Base-by-base conservation (phyloP, 208 protist genomes). In the Wallacemonas sp. region DNA sequence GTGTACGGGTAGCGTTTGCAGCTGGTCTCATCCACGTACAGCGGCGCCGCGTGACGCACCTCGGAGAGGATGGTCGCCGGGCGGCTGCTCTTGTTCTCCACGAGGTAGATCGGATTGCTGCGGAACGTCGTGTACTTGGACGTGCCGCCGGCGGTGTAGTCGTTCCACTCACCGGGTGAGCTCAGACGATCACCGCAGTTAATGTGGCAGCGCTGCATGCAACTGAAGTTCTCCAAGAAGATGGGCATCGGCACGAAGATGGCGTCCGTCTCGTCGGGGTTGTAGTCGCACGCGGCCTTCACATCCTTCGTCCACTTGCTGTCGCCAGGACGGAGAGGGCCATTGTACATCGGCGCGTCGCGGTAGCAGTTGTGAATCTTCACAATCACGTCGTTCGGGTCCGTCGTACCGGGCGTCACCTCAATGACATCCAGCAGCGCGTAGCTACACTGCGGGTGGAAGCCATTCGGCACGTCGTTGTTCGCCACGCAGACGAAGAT, bases 61-160 rank as follows among this genome's bases (percentile, higher is more conserved):
- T 94, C 88, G 1, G 77, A 77, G 1, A 94, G 55, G 38, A 94
- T 84, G 13, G 71, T 81, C 10, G 83, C 76, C 4, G 88, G 70
- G 5, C 82, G 71, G 21, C 80, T 76, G 30, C 69, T 79, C 54
- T 87, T 87, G 76, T 94, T 94, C 78, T 90, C 80, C 55, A 94
- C 74, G 8, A 91, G 73, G 67, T 89, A 94, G 58, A 90, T 89
- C 34, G 88, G 88, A 68, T 94, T 94, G 58, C 73, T 85, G 60
- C 85, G 88, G 81, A 90, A 91, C n/a, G 83, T 87, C 15, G 88
- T 92, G 74, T 83, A 91, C 75, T 86, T 89, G 60, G 83, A 77
- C 39, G 75, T 84, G 39, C 88, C 88, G 44, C 88, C 88, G 8
- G 68, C 68, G 3, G 79, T 90, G 46, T 72, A 75, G 33, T 78